phyloP scores from a whole-genome alignment of 257 asterid species.

The Capsicum rhomboideum region DNA sequence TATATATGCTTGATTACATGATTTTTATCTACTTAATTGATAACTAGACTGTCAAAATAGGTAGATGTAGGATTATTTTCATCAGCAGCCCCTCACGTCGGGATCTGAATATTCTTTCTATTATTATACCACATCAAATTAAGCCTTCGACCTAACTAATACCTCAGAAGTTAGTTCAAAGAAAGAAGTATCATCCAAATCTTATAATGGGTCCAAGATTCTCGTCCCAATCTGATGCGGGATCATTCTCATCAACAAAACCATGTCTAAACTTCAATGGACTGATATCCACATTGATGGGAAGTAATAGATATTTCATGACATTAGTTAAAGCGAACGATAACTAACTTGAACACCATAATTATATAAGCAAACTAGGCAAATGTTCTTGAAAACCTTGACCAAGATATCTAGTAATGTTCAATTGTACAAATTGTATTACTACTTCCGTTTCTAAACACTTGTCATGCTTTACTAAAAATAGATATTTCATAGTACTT shows the following conservation, averaged over 20 bases:
- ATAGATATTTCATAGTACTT: too few relatives aligned
- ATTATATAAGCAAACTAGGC: too few relatives aligned
- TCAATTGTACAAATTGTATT: too few relatives aligned
- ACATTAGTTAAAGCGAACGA: too few relatives aligned
- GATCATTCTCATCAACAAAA: neutral
- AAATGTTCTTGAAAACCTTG: too few relatives aligned
- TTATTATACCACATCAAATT: neutral
- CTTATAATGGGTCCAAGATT: neutral
- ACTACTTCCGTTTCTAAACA: too few relatives aligned
- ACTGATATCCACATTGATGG: neutral
- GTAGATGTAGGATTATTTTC: too few relatives aligned
- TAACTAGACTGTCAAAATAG: neutral
- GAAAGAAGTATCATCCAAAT: neutral
- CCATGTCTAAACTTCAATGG: neutral
- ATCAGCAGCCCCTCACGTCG: too few relatives aligned
- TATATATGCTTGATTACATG: neutral
- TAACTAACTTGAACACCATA: too few relatives aligned
- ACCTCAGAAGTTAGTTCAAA: rapidly evolving
- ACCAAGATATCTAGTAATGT: neutral
- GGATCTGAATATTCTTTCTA: neutral
- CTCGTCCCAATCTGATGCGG: neutral
- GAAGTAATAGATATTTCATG: too few relatives aligned
- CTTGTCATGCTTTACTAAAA: too few relatives aligned
- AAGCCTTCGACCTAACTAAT: neutral
- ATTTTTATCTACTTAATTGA: neutral